Evolutionary conservation across 495 filamentous ascomycete species (phyloP).

Genomic region (Aspergillus avenaceus): DNA sequence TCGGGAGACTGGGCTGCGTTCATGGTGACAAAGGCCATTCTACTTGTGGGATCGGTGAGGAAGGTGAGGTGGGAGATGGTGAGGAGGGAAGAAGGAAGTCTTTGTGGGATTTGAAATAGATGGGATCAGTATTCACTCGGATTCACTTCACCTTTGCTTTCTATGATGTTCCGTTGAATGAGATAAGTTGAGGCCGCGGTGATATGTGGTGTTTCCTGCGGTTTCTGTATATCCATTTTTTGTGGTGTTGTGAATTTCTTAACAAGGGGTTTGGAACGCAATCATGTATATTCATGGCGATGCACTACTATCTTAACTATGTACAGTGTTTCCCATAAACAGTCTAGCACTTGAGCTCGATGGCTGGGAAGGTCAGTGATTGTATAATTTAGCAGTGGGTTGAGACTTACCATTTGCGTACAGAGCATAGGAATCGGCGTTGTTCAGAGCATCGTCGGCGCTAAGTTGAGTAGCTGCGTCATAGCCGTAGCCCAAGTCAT

Average conservation of each 20-base stretch:
- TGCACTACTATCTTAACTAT: neutral
- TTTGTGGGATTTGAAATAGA: neutral
- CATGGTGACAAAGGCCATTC: too few relatives aligned
- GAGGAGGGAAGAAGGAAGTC: neutral
- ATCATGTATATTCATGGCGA: neutral
- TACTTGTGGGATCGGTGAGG: too few relatives aligned
- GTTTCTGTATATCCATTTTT: too few relatives aligned
- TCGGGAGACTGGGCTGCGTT: too few relatives aligned
- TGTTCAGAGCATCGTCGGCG: slow-evolving; percentile 44
- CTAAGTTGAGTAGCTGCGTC: slow-evolving; percentile 38
- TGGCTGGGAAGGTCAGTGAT: too few relatives aligned
- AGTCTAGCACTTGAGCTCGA: neutral
- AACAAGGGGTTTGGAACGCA: neutral
- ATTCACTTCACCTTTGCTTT: too few relatives aligned
- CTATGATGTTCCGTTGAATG: too few relatives aligned
- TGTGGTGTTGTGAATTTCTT: too few relatives aligned
- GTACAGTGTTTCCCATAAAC: neutral
- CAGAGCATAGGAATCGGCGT: slow-evolving; percentile 61
- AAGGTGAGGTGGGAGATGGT: neutral
- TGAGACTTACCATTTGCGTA: slow-evolving; percentile 53
- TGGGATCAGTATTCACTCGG: neutral
- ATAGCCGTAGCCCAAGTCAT: slow-evolving; percentile 59
- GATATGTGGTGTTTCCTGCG: too few relatives aligned
- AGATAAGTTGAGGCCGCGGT: neutral
- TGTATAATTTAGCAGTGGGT: too few relatives aligned